A percentile compares a stretch with the other conserved stretches of the same genome.
These are phyloP conservation scores for Lipomyces japonicus DNA, from an alignment of 805 yeast species.

Conservation along the genomic window DNA sequence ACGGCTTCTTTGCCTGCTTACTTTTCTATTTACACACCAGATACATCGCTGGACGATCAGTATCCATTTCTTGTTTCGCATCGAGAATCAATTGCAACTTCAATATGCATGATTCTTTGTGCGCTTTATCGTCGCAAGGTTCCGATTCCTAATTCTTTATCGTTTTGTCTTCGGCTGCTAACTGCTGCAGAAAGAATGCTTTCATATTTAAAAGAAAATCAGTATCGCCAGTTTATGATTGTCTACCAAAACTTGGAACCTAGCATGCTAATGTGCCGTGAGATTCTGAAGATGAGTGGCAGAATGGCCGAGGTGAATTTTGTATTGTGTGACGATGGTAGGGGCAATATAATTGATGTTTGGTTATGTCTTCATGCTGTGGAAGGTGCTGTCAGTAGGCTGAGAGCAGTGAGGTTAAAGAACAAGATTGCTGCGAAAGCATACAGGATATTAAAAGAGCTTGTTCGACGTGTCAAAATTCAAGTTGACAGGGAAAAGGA, in stretches of 20 bases:
- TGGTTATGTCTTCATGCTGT: constrained; percentile 20
- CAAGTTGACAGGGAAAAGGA: constrained; percentile 23
- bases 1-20: constrained; percentile 25
- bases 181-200: constrained; percentile 22
- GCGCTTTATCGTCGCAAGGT: constrained; percentile 23
- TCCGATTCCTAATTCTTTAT: constrained; percentile 21
- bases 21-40: constrained; percentile 21
- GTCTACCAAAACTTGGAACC: constrained; percentile 26
- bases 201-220: constrained; percentile 9
- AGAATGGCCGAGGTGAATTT: constrained; percentile 20
- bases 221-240: constrained; percentile 27
- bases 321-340: constrained; percentile 18
- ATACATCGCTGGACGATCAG: constrained; percentile 17
- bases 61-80: constrained; percentile 15
- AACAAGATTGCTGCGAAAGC: constrained; percentile 25
- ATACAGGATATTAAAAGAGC: constrained; percentile 20
- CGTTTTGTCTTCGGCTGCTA: constrained; percentile 24
- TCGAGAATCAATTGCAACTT: constrained; percentile 22
- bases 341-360: constrained; percentile 23
- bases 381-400: constrained; percentile 16
- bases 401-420: constrained; percentile 10
- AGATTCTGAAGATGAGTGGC: constrained; percentile 23
- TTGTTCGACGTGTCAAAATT: constrained; percentile 22
- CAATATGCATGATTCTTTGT: constrained; percentile 22
- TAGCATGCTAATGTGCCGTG: constrained; percentile 24